These are phyloP conservation scores for Sanghuangporus weigelae DNA, from an alignment of 1,284 basidiomycete species.

Conservation along the genomic window DNA sequence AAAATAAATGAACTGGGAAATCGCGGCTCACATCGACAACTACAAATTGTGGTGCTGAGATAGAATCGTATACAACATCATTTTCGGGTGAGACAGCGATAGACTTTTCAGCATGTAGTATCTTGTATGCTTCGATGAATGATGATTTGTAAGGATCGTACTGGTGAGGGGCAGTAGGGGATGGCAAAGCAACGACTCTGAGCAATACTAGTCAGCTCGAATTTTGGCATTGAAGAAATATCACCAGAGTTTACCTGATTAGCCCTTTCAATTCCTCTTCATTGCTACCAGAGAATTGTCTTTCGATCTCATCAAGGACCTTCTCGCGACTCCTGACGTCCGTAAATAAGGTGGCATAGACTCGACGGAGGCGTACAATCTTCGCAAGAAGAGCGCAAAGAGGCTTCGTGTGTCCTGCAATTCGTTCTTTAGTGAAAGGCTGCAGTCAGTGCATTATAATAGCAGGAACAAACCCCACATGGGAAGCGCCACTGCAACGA, in stretches of 20 bases:
- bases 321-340: background rate
- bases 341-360: conserved; percentile 5
- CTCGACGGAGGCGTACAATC: background rate
- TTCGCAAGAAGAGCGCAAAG: conserved; percentile 6
- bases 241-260: background rate
- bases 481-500: conserved; percentile 4
- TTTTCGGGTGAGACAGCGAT: background rate
- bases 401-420: conserved; percentile 8
- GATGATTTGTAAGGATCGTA: background rate
- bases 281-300: background rate
- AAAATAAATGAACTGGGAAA: background rate
- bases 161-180: background rate
- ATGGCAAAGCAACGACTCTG: conserved; percentile 10
- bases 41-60: conserved; percentile 6
- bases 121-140: conserved; percentile 3
- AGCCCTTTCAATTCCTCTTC: background rate
- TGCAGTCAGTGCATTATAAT: background rate
- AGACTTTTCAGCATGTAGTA: background rate
- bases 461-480: background rate
- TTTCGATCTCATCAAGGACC: background rate
- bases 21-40: conserved; percentile 7
- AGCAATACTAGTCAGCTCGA: background rate
- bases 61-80: background rate
- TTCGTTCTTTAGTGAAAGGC: background rate
- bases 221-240: background rate